phyloP scores from a whole-genome alignment of 2,329 filamentous ascomycete species.

The Colletotrichum chrysophilum region DNA sequence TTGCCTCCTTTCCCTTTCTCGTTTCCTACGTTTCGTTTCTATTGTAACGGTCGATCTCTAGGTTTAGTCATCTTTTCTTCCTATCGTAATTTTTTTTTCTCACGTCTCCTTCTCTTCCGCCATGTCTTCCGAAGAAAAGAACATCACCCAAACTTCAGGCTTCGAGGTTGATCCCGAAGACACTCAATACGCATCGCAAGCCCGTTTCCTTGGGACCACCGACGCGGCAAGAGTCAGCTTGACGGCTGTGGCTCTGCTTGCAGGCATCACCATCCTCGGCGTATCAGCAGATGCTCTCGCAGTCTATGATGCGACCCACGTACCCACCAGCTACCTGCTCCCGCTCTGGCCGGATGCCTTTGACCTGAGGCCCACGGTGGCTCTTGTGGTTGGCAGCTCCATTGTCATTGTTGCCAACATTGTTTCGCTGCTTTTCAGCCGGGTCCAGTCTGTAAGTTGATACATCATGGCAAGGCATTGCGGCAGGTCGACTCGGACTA shows the following conservation, averaged over 20 bases:
- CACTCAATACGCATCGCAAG: constrained; percentile 39
- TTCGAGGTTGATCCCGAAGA: constrained; percentile 54
- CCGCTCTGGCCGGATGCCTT: constrained; percentile 64
- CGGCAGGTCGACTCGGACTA: not conserved
- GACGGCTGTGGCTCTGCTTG: constrained; percentile 54
- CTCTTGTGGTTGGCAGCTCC: constrained; percentile 56
- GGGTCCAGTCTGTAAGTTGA: constrained; percentile 53
- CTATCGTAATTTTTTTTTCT: not conserved
- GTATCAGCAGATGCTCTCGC: constrained; percentile 58
- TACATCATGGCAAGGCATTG: not conserved
- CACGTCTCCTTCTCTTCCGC: not conserved
- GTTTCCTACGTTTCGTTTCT: not conserved
- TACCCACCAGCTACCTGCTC: constrained; percentile 51
- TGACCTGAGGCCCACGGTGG: constrained; percentile 60
- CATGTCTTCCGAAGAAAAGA: constrained; percentile 38
- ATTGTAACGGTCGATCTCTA: not conserved
- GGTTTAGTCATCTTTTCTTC: not conserved
- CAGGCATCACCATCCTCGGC: constrained; percentile 57
- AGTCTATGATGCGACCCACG: constrained; percentile 60
- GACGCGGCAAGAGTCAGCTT: constrained; percentile 52
- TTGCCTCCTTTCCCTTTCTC: not conserved
- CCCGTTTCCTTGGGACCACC: constrained; percentile 42
- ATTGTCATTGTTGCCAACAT: constrained; percentile 55
- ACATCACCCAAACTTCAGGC: constrained; percentile 47
- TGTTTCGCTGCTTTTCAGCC: constrained; percentile 53